phyloP scores from a whole-genome alignment of 129 eudicot species.

The Flaveria robusta region DNA sequence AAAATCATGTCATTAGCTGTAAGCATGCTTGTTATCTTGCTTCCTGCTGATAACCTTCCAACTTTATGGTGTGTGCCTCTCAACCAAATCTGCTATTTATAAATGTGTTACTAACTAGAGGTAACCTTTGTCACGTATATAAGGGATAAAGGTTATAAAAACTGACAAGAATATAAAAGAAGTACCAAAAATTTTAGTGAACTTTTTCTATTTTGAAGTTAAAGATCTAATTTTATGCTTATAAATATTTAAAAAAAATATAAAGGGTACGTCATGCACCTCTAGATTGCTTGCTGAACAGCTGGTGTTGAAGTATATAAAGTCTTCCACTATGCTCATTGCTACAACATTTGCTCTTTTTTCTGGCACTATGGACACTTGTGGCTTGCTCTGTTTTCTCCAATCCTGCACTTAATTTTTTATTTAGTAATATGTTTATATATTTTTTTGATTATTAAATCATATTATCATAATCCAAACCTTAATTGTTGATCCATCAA shows the following conservation, averaged over 20 bases:
- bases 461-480: conserved; percentile 31
- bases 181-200: background rate
- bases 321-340: conserved; percentile 82
- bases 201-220: background rate
- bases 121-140: background rate
- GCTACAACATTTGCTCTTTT: conserved; percentile 54
- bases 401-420: conserved; percentile 54
- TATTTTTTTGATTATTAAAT: background rate
- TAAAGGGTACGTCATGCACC: conserved; percentile 39
- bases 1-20: conserved; percentile 79
- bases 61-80: conserved; percentile 88
- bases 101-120: background rate
- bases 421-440: background rate
- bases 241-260: background rate
- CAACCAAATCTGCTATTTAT: conserved; percentile 68
- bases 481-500: conserved; percentile 74
- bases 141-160: background rate
- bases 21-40: conserved; percentile 82
- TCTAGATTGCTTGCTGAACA: conserved; percentile 59
- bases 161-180: background rate
- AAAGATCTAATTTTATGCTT: background rate
- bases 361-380: conserved; percentile 57
- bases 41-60: conserved; percentile 88
- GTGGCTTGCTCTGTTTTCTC: conserved; percentile 59
- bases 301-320: conserved; percentile 60